Evolutionary conservation across 164 flowering plant genomes (phyloP), one percentile per base, ranked within the genome.

Genomic region (Berberis vulgaris): DNA sequence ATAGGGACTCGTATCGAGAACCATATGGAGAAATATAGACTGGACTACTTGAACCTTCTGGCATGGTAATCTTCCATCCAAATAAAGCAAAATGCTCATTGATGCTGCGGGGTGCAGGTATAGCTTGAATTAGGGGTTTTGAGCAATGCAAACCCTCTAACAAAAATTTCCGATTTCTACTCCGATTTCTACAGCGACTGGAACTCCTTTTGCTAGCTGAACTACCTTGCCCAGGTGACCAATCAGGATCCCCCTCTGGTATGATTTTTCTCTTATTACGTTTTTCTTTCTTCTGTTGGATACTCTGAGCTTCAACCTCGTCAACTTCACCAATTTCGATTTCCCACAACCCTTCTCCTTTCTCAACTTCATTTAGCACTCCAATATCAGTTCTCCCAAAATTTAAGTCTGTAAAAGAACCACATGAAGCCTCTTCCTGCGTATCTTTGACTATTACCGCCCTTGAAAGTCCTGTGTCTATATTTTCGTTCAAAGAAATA

Each of bases 211-310:
- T 54, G 55, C 60, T 1, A 40, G n/a, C 65, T n/a, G 47, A 65
- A n/a, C 40, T 43, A 44, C 43, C 53, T 49, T 65, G 10, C 64
- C 61, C 52, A 10, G 65, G 65, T 10, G 42, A 60, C 65, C 61
- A 54, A 49, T 56, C 49, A 13, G 57, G 54, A 42, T 70, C 65
- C 49, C 52, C 45, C 41, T 43, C 39, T 38, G 2, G 42, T 41
- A 49, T 2, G 8, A 43, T n/a, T 12, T 4, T 41, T 62, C 42
- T 63, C 62, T 43, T 65, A 39, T 0, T 45, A 7, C 26, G 26
- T 26, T 13, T 45, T 38, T 11, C 44, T 44, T 65, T 70, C 65
- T 46, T 59, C 41, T 59, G 7, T 11, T 47, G 3, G 7, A 47
- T 11, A 47, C 50, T 47, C 10, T 6, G 10, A 26, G 26, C 26